Base-by-base conservation (phyloP, 306 rosid species). In the Vigna hirtella region DNA sequence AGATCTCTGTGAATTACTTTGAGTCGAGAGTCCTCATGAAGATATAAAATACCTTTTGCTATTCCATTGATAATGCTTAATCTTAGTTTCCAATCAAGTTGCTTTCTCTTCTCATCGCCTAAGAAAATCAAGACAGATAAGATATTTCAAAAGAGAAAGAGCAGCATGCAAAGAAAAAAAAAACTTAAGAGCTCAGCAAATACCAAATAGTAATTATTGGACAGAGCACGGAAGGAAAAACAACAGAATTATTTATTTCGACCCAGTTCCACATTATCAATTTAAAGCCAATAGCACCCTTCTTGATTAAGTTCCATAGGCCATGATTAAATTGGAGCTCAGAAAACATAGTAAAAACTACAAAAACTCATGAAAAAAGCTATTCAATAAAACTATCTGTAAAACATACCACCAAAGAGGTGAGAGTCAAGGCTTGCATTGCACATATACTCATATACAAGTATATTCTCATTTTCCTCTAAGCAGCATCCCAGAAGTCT, bases 401-500 rank as follows among this genome's bases (percentile, higher is more conserved):
- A 58, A 42, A 78, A 40, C 80, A 6, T 78, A 91, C 92, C 75
- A 69, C 92, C 73, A 69, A 89, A 86, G 1, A 91, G 79, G 66
- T 83, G 83, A 36, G 24, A 14, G 56, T 85, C 84, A 9, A 88
- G 93, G 67, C 93, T 85, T 70, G 63, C 65, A 61, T 90, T 88
- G 15, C 87, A 84, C 87, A 88, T 70, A 72, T 70, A 86, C 80
- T 89, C 93, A 20, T 89, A 91, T 4, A 89, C 81, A 14, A 86
- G 87, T 48, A 87, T 49, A 76, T 85, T 90, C 67, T 90, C 96
- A 11, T 83, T 78, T 83, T 67, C 85, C 9, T 88, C 88, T 17
- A 83, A 28, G 84, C 90, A 65, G 61, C 80, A 91, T 2, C 82
- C 97, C 48, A 89, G 59, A 18, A 91, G 90, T 83, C 85, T 85